Conservation (phyloP, 805 yeast genomes). For the Jamesozyma piceae region DNA sequence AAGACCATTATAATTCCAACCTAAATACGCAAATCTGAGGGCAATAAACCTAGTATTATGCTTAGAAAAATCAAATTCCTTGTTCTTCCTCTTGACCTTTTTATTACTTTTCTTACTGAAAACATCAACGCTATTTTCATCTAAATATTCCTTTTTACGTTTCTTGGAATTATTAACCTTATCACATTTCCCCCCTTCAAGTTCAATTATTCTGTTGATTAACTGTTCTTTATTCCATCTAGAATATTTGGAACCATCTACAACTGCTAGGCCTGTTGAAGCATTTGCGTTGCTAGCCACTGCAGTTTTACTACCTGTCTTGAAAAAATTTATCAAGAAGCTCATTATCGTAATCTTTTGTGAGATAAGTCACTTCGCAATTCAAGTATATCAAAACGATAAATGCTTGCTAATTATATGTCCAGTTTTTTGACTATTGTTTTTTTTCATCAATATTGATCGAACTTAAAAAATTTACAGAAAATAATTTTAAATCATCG, state of each 20-base stretch:
- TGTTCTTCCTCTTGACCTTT: constrained; percentile 28
- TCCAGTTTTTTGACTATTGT: no score
- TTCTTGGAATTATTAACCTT: background rate
- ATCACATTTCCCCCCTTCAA: constrained; percentile 35
- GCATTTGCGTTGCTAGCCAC: background rate
- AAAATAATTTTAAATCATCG: background rate
- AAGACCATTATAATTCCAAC: constrained; percentile 91
- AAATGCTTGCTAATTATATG: no score
- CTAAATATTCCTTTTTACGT: constrained; percentile 1
- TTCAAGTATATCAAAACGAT: background rate
- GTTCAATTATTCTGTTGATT: constrained; percentile 43
- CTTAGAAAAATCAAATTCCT: constrained; percentile 57
- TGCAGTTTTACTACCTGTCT: constrained; percentile 4
- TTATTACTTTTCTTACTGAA: background rate
- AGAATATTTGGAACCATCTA: constrained; percentile 34
- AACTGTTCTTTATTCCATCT: constrained; percentile 61
- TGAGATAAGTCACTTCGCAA: background rate
- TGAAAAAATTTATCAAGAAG: constrained; percentile 11
- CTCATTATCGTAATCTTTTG: constrained; percentile 8
- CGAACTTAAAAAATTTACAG: background rate
- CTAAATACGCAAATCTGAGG: constrained; percentile 73
- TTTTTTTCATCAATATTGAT: background rate
- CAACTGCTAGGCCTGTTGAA: background rate
- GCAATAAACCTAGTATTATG: constrained; percentile 64
- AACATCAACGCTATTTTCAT: background rate